Evolutionary conservation across 176 grass and related monocot genomes (phyloP), one percentile per base, ranked within the genome.

Genomic region (Canna indica): DNA sequence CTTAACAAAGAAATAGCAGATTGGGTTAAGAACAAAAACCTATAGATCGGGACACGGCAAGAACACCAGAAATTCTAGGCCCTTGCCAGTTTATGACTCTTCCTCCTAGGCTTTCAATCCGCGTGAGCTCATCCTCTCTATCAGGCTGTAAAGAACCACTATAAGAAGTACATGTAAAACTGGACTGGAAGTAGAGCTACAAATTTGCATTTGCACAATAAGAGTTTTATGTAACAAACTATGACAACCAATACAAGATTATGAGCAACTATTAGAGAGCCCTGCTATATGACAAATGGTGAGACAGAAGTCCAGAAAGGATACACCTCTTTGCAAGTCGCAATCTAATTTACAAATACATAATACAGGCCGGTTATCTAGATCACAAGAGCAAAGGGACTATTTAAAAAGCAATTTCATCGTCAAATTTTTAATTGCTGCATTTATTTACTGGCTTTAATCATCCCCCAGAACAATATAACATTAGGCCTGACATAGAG

Each of bases 81-180:
- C 70, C 76, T 32, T 73, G 57, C 81, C 81, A 84, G 64, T 79
- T 79, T 79, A 84, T 78, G 30, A 84, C 81, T 84, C 52, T 79
- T 78, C 81, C 81, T 17, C 81, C 76, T 44, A 29, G 34, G 33
- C 71, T 71, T 67, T 84, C 81, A 63, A 84, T 84, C 33, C 81
- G 73, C 5, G 64, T 64, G 24, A 84, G 76, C 63, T 84, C 81
- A 70, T 84, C 81, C 64, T 74, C 76, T 79, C 76, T 74, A 71
- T 84, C 81, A 70, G 81, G 81, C 81, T 84, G 76, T 74, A 79
- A 73, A 78, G 32, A 83, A 84, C 36, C 56, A 77, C 46, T 59
- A 53, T 74, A 33, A 78, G 63, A 54, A 57, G 29, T 75, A 30
- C 67, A 61, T 47, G 50, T 26, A 73, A 32, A 25, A 44, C 41